Conservation (phyloP, 208 protist species). For the Acanthamoeba culbertsoni region DNA sequence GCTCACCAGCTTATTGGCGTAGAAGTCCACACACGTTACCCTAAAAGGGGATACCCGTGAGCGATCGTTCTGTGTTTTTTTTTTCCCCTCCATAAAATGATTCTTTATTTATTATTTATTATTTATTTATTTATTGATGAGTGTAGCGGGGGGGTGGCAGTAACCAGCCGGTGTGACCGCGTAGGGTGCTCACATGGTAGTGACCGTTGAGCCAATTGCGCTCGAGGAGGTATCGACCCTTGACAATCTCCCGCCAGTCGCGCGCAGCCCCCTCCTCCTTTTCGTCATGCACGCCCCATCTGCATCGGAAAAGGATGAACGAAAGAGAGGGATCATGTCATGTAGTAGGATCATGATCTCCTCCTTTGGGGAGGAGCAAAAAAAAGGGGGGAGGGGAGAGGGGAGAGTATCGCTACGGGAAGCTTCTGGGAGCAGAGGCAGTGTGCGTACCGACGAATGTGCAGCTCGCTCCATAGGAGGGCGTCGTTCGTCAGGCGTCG, state of each 20-base stretch:
- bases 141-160: too few relatives aligned
- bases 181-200: constrained; percentile 25
- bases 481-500: constrained; percentile 46
- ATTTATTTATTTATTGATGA: too few relatives aligned
- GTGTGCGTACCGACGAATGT: background rate
- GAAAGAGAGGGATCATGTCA: background rate
- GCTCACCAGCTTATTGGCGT: constrained; percentile 55
- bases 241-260: constrained; percentile 53
- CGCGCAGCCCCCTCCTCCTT: background rate
- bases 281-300: constrained; percentile 19
- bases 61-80: too few relatives aligned
- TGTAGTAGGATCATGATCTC: background rate
- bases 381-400: background rate
- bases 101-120: too few relatives aligned
- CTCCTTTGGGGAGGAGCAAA: background rate
- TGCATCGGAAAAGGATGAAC: background rate
- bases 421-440: background rate
- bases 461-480: constrained; percentile 22
- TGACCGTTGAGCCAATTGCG: constrained; percentile 37
- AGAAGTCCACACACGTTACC: constrained; percentile 48
- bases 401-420: background rate
- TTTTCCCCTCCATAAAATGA: too few relatives aligned
- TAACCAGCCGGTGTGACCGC: constrained; percentile 45
- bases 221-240: constrained; percentile 23
- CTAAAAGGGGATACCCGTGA: too few relatives aligned